phyloP scores from a whole-genome alignment of 148 eudicot species.

The Diospyros kaki region DNA sequence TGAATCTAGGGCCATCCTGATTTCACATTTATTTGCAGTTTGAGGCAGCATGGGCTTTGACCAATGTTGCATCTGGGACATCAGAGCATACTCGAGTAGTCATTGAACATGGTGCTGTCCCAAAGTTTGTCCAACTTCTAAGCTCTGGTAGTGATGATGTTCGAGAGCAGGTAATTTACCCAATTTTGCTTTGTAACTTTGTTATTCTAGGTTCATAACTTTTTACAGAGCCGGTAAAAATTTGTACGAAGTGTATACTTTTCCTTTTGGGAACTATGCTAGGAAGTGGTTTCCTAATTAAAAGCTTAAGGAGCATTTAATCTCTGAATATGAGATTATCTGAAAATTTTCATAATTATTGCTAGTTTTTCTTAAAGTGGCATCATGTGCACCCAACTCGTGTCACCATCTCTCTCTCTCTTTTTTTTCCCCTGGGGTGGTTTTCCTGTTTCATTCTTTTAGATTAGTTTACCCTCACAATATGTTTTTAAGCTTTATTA shows the following conservation, averaged over 20 bases:
- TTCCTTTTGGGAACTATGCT: not conserved
- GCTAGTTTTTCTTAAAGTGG: not conserved
- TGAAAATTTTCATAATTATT: not conserved
- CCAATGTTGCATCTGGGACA: constrained; percentile 95
- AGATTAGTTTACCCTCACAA: too few relatives aligned
- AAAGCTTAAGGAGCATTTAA: not conserved
- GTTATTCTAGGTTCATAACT: not conserved
- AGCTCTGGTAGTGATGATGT: constrained; percentile 89
- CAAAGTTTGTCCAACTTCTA: constrained; percentile 79
- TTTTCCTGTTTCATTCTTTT: too few relatives aligned
- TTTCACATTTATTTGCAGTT: constrained; percentile 38
- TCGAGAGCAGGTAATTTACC: constrained; percentile 66
- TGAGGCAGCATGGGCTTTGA: constrained; percentile 98
- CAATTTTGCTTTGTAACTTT: not conserved
- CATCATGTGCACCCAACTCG: not conserved
- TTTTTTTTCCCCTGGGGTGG: not conserved
- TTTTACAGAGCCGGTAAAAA: not conserved
- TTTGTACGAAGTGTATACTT: not conserved
- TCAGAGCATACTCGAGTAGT: constrained; percentile 89
- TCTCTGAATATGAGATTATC: not conserved
- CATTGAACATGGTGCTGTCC: constrained; percentile 85
- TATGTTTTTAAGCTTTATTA: not conserved
- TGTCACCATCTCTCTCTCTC: not conserved
- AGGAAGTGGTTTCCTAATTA: not conserved
- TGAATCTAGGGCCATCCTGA: constrained; percentile 1